Base-by-base conservation (phyloP, 1,284 basidiomycete species). In the Hemileia vastatrix region DNA sequence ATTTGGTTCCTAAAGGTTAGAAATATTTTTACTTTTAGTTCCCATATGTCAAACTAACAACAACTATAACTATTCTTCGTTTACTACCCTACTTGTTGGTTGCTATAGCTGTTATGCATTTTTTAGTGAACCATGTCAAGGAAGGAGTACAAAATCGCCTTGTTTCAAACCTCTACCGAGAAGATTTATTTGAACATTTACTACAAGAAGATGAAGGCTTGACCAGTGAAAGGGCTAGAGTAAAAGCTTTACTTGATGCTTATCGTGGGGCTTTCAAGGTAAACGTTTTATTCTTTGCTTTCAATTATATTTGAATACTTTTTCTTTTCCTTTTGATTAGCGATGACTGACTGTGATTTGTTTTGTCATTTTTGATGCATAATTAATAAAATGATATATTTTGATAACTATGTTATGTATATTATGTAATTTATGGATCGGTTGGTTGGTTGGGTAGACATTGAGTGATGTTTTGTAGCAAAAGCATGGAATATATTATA, bases 111-210 rank as follows among this genome's bases (percentile, higher is more conserved):
- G 70, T 76, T 36, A 69, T 72, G 66, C 76, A 79, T 68, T 83
- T 93, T 72, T 82, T 96, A 67, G 94, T 99, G 74, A 98, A 96
- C 79, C 84, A 90, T 75, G 92, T 91, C n/a, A 86, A 90, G 52
- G 89, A 96, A 73, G 87, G 90, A 24, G 90, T 99, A 40, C 95
- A 98, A 79, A 95, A 96, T 76, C 83, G 94, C 21, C 81, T 99
- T 32, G 95, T 98, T 27, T 84, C 90, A 24, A 81, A 86, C 57
- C 77, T 99, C 67, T 99, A 98, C 81, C 36, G 58, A 67, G 73
- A 78, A 67, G 68, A 67, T 13, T 77, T 97, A 63, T 98, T 99
- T 74, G 81, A 83, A 53, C 89, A 93, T 57, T 79, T 99, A 77
- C 78, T 99, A 72, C 88, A 92, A 73, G 95, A 99, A 78, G 95